Evolutionary conservation across 148 eudicot genomes (phyloP), one percentile per base, ranked within the genome.

Genomic region (Euryodendron excelsum): DNA sequence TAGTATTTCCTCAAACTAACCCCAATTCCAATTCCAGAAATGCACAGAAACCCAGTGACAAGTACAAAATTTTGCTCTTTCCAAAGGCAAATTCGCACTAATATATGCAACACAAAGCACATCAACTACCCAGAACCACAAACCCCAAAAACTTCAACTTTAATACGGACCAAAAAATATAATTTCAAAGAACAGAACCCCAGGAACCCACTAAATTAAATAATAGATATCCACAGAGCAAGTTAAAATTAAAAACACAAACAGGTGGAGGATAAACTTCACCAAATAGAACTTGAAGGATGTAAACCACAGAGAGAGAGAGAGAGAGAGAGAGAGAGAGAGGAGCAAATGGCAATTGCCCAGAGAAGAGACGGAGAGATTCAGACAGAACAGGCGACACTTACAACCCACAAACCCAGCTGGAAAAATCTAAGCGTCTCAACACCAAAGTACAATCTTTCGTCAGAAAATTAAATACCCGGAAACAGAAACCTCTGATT

Each of bases 21-120:
- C 37, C 15, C 39, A 72, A 27, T 13, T 75, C 75, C 73, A 52
- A 70, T 62, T 37, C 71, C 78, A 73, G 21, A 73, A 73, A 80
- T 17, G 3, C 63, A 34, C 55, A 37, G 4, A 55, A 59, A 44
- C 53, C 23, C 34, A 59, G 31, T 59, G 56, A 74, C 33, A 58
- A 74, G 52, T 39, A 33, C 27, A 13, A 73, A 73, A 33, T 9
- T 12, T 68, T 41, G 23, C n/a, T 27, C 17, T 27, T 70, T 44
- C 37, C 17, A 50, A 30, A 8, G 18, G 25, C 11, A 34, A 58
- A 72, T 23, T 5, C 20, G n/a, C n/a, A n/a, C n/a, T n/a, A n/a
- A n/a, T n/a, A n/a, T n/a, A n/a, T n/a, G n/a, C n/a, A n/a, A n/a
- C n/a, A n/a, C n/a, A n/a, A n/a, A n/a, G n/a, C n/a, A n/a, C n/a